Percentiles rank a stretch among this genome's conserved stretches.
These are phyloP conservation scores for Talaromyces albobiverticillius DNA, from an alignment of 2,329 filamentous ascomycete species.

Conservation along the genomic window DNA sequence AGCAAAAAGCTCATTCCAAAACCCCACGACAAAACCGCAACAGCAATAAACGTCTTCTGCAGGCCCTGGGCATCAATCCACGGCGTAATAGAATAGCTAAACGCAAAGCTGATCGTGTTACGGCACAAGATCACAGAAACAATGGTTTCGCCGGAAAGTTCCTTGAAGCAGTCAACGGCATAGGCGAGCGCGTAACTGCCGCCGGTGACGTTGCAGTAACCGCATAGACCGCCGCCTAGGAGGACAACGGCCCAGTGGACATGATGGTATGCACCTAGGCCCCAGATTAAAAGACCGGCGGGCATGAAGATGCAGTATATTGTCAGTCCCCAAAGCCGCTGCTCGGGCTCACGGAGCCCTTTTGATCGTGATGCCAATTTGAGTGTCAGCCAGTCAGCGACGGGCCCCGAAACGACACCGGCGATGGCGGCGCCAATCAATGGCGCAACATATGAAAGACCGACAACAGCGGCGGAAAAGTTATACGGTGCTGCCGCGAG, in stretches of 20 bases:
- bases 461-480: slow-evolving; percentile 25
- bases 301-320: slow-evolving; percentile 14
- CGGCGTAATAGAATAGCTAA: slow-evolving; percentile 51
- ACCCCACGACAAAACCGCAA: slow-evolving; percentile 37
- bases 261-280: slow-evolving; percentile 48
- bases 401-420: slow-evolving; percentile 17
- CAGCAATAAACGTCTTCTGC: slow-evolving; percentile 45
- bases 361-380: slow-evolving; percentile 21
- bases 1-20: slow-evolving; percentile 42
- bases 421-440: slow-evolving; percentile 23
- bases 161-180: slow-evolving; percentile 49
- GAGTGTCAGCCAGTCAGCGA: slow-evolving; percentile 25
- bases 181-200: slow-evolving; percentile 46
- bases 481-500: slow-evolving; percentile 27
- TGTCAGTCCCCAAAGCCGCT: slow-evolving; percentile 22
- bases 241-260: slow-evolving; percentile 52
- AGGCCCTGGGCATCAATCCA: slow-evolving; percentile 44
- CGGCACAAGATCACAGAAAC: slow-evolving; percentile 50
- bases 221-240: slow-evolving; percentile 49
- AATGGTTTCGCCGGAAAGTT: slow-evolving; percentile 49
- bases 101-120: slow-evolving; percentile 34
- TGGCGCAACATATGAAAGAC: slow-evolving; percentile 24
- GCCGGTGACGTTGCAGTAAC: slow-evolving; percentile 43
- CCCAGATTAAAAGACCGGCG: slow-evolving; percentile 22
- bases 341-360: slow-evolving; percentile 26